These are phyloP conservation scores for Ogataea pilisensis DNA, from an alignment of 805 yeast genomes.

Conservation along the genomic window DNA sequence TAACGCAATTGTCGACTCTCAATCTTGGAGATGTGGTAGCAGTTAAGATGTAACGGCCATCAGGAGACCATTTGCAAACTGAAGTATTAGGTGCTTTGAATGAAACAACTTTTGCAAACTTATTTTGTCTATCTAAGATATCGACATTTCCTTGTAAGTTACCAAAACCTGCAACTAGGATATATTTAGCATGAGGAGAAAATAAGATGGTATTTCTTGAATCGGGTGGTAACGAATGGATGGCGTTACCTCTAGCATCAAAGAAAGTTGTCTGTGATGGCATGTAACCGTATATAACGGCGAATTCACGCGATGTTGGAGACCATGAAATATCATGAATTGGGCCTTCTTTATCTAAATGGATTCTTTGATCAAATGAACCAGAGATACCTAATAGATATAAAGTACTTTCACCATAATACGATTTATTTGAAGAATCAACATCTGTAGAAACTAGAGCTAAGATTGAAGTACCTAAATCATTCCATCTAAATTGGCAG, in stretches of 20 bases:
- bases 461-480: slow-evolving; percentile 86
- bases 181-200: slow-evolving; percentile 90
- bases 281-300: slow-evolving; percentile 96
- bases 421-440: slow-evolving; percentile 87
- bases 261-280: slow-evolving; percentile 94
- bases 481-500: slow-evolving; percentile 90
- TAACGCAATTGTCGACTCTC: slow-evolving; percentile 93
- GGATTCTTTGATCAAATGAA: slow-evolving; percentile 82
- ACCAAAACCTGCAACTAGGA: slow-evolving; percentile 96
- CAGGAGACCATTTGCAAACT: slow-evolving; percentile 98
- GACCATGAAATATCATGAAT: slow-evolving; percentile 98
- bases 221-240: slow-evolving; percentile 78
- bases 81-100: slow-evolving; percentile 93
- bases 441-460: slow-evolving; percentile 96
- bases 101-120: slow-evolving; percentile 71
- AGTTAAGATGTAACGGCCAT: slow-evolving; percentile 87
- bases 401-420: slow-evolving; percentile 94
- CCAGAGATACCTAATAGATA: slow-evolving; percentile 91
- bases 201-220: slow-evolving; percentile 87
- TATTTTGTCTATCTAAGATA: slow-evolving; percentile 85
- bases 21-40: slow-evolving; percentile 97
- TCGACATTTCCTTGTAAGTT: slow-evolving; percentile 96
- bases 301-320: slow-evolving; percentile 93
- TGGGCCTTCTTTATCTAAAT: slow-evolving; percentile 89
- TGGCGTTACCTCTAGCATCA: slow-evolving; percentile 87